phyloP scores from a whole-genome alignment of 768 basidiomycete species.

The Amanita polypyramis region DNA sequence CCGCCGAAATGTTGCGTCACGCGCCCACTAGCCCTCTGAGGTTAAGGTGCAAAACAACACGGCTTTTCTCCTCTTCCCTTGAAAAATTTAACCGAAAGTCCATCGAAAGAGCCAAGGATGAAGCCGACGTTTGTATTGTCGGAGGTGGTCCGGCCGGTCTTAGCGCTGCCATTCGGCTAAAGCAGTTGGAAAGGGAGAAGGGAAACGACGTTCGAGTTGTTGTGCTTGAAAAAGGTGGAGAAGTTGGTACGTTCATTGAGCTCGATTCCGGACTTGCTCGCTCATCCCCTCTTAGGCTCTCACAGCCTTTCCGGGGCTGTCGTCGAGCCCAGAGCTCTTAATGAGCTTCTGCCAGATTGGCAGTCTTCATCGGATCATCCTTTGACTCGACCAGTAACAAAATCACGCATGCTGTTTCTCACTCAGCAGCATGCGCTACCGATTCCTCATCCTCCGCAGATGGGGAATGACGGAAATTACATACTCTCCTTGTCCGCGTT shows the following conservation, averaged over 20 bases:
- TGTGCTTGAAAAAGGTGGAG: constrained; percentile 89
- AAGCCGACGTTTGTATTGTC: constrained; percentile 96
- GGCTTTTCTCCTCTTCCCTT: background rate
- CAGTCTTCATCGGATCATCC: constrained; percentile 53
- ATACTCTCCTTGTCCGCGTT: constrained; percentile 83
- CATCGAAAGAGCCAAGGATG: constrained; percentile 78
- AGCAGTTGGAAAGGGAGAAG: constrained; percentile 78
- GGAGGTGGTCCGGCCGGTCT: constrained; percentile 94
- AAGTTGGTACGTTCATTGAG: constrained; percentile 59
- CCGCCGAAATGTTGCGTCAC: background rate
- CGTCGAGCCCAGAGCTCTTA: constrained; percentile 82
- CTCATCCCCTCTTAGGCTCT: constrained; percentile 41
- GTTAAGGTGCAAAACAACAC: background rate
- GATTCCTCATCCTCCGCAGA: constrained; percentile 94
- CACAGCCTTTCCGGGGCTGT: constrained; percentile 96
- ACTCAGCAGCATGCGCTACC: constrained; percentile 61
- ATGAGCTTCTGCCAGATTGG: constrained; percentile 90
- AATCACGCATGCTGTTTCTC: constrained; percentile 78
- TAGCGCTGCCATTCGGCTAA: constrained; percentile 90
- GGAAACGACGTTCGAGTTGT: constrained; percentile 83
- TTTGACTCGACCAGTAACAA: constrained; percentile 67
- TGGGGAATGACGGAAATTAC: constrained; percentile 91
- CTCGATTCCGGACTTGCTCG: background rate
- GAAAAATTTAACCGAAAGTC: background rate
- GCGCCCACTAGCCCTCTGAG: background rate